phyloP scores from a whole-genome alignment of 176 grass and related monocot genomes.

The Oryza officinalis region DNA sequence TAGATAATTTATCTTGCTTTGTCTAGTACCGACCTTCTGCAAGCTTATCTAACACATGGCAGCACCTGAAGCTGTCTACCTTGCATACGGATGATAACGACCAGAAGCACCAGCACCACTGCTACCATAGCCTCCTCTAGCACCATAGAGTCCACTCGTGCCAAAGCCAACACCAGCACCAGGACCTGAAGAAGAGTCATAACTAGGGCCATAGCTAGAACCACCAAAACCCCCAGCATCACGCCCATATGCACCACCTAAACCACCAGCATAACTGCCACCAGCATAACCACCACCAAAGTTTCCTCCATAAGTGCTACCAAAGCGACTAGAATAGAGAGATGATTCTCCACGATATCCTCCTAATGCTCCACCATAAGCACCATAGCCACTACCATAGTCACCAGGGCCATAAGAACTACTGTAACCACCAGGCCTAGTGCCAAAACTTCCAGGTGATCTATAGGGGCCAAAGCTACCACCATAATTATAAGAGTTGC shows the following conservation, averaged over 20 bases:
- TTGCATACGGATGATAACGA: slow-evolving; percentile 86
- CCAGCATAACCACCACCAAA: slow-evolving; percentile 46
- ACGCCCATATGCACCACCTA: slow-evolving; percentile 60
- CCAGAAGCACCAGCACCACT: slow-evolving; percentile 54
- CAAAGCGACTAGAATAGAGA: slow-evolving; percentile 68
- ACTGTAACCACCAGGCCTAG: slow-evolving; percentile 62
- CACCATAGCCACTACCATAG: slow-evolving; percentile 50
- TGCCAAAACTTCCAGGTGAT: slow-evolving; percentile 63
- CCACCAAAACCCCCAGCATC: slow-evolving; percentile 52
- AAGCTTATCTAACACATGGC: slow-evolving; percentile 37
- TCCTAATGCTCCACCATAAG: slow-evolving; percentile 55
- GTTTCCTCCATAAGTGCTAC: slow-evolving; percentile 57
- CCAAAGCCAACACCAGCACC: slow-evolving; percentile 51
- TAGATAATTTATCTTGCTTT: slow-evolving; percentile 9
- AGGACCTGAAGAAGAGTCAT: slow-evolving; percentile 55
- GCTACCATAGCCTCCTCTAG: slow-evolving; percentile 71
- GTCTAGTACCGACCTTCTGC: slow-evolving; percentile 28
- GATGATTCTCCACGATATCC: slow-evolving; percentile 57
- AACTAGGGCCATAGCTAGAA: slow-evolving; percentile 65
- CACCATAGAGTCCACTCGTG: slow-evolving; percentile 52
- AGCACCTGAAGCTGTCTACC: slow-evolving; percentile 50
- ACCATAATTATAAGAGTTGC: slow-evolving; percentile 52
- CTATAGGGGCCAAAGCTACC: slow-evolving; percentile 68
- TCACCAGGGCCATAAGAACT: slow-evolving; percentile 51
- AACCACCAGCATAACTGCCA: slow-evolving; percentile 53